phyloP scores from a whole-genome alignment of 2,329 filamentous ascomycete species.

The Diplocarpon mali region DNA sequence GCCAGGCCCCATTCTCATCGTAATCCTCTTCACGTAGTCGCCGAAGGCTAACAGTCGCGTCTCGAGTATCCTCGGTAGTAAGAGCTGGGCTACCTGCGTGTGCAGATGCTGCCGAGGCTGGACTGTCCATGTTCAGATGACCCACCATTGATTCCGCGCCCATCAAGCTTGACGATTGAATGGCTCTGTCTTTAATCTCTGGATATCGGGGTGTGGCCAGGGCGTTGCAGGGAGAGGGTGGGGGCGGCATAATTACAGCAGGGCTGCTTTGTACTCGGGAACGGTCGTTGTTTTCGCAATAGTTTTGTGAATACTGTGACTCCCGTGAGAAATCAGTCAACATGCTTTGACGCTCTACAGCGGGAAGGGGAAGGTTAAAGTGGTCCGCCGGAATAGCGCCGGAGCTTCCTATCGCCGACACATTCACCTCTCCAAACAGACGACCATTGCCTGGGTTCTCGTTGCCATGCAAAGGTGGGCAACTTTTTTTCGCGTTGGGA shows the following conservation, averaged over 20 bases:
- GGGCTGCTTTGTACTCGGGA: neutral
- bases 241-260: conserved; percentile 11
- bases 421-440: conserved; percentile 26
- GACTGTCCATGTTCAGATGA: conserved; percentile 26
- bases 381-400: conserved; percentile 22
- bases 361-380: conserved; percentile 21
- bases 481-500: conserved; percentile 13
- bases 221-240: conserved; percentile 1
- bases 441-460: conserved; percentile 13
- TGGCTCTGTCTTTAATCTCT: conserved; percentile 8
- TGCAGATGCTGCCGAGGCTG: conserved; percentile 18
- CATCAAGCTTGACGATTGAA: conserved; percentile 23
- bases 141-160: conserved; percentile 27
- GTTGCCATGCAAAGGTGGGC: conserved; percentile 8
- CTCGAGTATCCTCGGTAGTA: conserved; percentile 6
- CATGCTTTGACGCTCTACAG: neutral
- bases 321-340: conserved; percentile 2
- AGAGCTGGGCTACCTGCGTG: conserved; percentile 6
- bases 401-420: conserved; percentile 24
- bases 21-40: conserved; percentile 23
- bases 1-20: conserved; percentile 16
- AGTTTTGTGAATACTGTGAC: conserved; percentile 6
- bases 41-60: conserved; percentile 20
- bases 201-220: conserved; percentile 1
- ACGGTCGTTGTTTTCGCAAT: neutral